These are phyloP conservation scores for Venturiaceae sp. DNA, from an alignment of 2,329 filamentous ascomycete species.

Conservation along the genomic window DNA sequence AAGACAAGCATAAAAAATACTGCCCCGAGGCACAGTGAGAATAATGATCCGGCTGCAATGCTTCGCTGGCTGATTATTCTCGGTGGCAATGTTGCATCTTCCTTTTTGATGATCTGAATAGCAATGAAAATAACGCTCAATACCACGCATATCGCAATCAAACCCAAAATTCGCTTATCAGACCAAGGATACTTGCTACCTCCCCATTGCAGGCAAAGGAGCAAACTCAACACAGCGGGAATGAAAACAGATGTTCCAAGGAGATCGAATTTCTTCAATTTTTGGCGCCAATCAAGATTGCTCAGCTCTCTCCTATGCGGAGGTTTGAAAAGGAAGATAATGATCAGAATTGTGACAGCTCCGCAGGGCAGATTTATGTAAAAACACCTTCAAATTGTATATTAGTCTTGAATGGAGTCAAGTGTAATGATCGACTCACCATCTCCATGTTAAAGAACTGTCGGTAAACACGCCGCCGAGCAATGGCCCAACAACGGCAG, in stretches of 20 bases:
- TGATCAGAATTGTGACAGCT: slow-evolving; percentile 11
- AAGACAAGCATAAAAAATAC: slow-evolving; percentile 4
- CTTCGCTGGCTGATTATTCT: not conserved
- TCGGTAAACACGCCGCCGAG: slow-evolving; percentile 23
- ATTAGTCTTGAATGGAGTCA: not conserved
- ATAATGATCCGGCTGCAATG: not conserved
- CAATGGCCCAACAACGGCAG: slow-evolving; percentile 7
- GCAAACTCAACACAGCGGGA: slow-evolving; percentile 18
- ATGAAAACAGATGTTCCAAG: slow-evolving; percentile 21
- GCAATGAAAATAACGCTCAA: slow-evolving; percentile 32
- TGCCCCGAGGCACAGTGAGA: slow-evolving; percentile 1
- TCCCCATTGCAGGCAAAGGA: slow-evolving; percentile 27
- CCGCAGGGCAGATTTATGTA: slow-evolving; percentile 20
- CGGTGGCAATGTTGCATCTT: slow-evolving; percentile 4
- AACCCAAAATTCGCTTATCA: slow-evolving; percentile 32
- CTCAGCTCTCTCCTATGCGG: not conserved
- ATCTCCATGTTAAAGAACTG: slow-evolving; percentile 25
- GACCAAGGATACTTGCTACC: slow-evolving; percentile 29
- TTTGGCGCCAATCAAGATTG: not conserved
- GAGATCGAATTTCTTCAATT: not conserved
- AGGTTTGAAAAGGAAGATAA: slow-evolving; percentile 3
- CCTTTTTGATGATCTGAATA: not conserved
- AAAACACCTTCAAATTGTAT: slow-evolving; percentile 12
- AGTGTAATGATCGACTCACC: slow-evolving; percentile 13
- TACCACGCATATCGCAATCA: slow-evolving; percentile 31